phyloP scores from a whole-genome alignment of 2,329 filamentous ascomycete species.

The Aspergillus fructus region DNA sequence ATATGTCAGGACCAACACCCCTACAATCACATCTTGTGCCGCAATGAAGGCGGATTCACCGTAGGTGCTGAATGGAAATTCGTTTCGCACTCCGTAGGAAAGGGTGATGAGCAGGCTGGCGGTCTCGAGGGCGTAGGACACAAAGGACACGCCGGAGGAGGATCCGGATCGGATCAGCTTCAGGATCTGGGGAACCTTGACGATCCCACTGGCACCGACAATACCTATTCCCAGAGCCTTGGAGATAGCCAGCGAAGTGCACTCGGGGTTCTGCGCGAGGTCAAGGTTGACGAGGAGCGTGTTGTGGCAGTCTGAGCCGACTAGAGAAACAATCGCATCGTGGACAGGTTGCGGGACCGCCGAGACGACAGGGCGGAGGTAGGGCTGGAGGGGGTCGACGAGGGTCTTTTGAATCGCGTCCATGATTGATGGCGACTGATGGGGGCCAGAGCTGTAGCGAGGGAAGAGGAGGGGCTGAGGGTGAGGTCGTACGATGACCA shows the following conservation, averaged over 20 bases:
- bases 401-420: conserved; percentile 42
- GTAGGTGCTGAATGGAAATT: conserved; percentile 94
- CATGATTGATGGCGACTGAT: conserved; percentile 28
- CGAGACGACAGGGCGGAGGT: conserved; percentile 67
- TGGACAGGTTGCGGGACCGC: conserved; percentile 72
- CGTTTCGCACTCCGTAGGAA: conserved; percentile 86
- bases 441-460: neutral
- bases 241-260: conserved; percentile 84
- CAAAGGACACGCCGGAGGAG: conserved; percentile 79
- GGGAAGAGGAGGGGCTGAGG: neutral
- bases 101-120: conserved; percentile 82
- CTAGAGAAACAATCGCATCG: conserved; percentile 72
- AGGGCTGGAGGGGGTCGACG: conserved; percentile 44
- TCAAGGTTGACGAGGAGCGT: conserved; percentile 83
- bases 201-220: conserved; percentile 82
- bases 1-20: conserved; percentile 81
- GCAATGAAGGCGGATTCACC: conserved; percentile 93
- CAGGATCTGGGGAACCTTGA: conserved; percentile 95
- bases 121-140: conserved; percentile 91
- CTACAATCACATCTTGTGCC: conserved; percentile 88
- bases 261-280: conserved; percentile 67
- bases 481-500: neutral
- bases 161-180: conserved; percentile 83
- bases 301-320: conserved; percentile 82
- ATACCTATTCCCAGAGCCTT: conserved; percentile 94